Conservation (phyloP, 257 asterid genomes). For the Solanum medicagineum region DNA sequence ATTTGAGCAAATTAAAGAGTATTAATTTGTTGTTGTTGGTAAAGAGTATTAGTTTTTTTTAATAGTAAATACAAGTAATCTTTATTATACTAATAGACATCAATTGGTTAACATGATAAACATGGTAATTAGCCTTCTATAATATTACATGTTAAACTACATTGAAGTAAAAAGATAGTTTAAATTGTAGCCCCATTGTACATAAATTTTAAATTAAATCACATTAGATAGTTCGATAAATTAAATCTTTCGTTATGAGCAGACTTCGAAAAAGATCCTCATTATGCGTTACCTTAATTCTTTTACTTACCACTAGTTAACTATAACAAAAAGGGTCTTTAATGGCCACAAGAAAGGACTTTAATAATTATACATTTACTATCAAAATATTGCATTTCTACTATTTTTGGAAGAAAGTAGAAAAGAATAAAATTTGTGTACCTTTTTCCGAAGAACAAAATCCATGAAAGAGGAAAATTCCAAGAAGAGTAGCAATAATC, state of each 20-base stretch:
- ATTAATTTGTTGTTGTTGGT: too few species aligned
- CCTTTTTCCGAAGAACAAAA: slow-evolving; percentile 39
- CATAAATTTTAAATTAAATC: background rate
- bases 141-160: background rate
- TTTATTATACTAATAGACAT: too few species aligned
- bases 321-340: too few species aligned
- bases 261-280: fast-evolving
- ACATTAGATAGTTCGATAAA: background rate
- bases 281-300: background rate
- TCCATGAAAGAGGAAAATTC: slow-evolving; percentile 30
- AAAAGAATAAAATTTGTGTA: background rate
- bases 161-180: background rate
- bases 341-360: too few species aligned
- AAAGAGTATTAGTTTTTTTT: background rate
- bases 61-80: background rate
- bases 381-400: background rate
- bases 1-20: background rate
- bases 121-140: background rate
- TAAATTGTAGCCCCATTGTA: background rate
- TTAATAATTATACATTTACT: background rate
- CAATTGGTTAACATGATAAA: too few species aligned
- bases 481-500: slow-evolving; percentile 18
- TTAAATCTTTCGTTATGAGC: too few species aligned
- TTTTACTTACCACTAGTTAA: too few species aligned
- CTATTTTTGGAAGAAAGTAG: background rate